These are phyloP conservation scores for Nakazawaea populi DNA, from an alignment of 805 yeast genomes.

Conservation along the genomic window DNA sequence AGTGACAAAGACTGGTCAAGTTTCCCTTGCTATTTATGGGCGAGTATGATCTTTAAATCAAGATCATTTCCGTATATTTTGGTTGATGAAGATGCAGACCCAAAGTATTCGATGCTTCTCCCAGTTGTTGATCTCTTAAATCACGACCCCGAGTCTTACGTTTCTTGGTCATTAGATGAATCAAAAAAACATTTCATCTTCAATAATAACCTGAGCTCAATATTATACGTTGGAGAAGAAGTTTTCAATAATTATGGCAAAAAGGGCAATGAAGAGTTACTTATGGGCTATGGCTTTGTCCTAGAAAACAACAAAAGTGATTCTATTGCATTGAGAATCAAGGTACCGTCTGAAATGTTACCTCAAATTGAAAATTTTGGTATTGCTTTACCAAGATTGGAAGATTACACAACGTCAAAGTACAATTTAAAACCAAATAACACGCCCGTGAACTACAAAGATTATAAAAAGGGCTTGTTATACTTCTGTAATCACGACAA, in stretches of 20 bases:
- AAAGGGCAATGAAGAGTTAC: constrained; percentile 77
- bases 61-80: constrained; percentile 77
- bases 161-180: constrained; percentile 49
- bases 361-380: constrained; percentile 14
- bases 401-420: constrained; percentile 23
- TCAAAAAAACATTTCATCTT: constrained; percentile 8
- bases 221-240: constrained; percentile 32
- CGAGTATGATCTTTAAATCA: constrained; percentile 61
- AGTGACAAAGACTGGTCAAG: constrained; percentile 44
- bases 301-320: constrained; percentile 53
- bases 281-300: constrained; percentile 80
- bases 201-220: constrained; percentile 6
- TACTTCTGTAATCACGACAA: constrained; percentile 22
- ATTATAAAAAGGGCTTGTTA: constrained; percentile 12
- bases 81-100: constrained; percentile 28
- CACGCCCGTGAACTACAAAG: constrained; percentile 3
- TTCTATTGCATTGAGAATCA: constrained; percentile 51
- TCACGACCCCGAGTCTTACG: constrained; percentile 56
- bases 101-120: constrained; percentile 56
- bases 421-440: constrained; percentile 7
- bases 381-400: constrained; percentile 19
- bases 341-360: constrained; percentile 30
- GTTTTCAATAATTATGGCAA: constrained; percentile 82
- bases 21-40: constrained; percentile 72
- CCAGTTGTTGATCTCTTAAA: constrained; percentile 80